Conservation (phyloP, 345 rosid species). For the Populus davidiana region DNA sequence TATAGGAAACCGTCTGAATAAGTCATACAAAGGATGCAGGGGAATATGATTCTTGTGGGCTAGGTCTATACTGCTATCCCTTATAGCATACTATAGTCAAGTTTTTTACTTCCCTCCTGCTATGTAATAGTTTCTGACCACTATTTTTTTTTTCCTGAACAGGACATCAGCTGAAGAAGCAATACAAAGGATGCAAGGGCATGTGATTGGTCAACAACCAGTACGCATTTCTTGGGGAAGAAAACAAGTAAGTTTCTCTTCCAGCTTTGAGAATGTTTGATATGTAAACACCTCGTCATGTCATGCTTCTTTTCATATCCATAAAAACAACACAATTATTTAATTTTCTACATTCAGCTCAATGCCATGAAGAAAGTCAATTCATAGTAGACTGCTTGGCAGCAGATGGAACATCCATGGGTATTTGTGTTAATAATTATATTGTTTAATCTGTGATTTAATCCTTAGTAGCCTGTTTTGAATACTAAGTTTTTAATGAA, state of each 20-base stretch:
- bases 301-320: constrained; percentile 7
- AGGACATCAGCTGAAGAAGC: constrained; percentile 95
- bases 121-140: not conserved
- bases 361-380: not conserved
- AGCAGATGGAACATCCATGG: not conserved
- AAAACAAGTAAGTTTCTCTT: constrained; percentile 57
- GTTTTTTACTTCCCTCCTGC: not conserved
- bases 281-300: not conserved
- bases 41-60: not conserved
- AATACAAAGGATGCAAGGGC: constrained; percentile 83
- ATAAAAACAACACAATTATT: not conserved
- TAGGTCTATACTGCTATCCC: no score
- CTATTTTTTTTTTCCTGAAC: not conserved
- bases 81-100: not conserved
- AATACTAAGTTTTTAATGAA: not conserved
- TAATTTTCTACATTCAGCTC: not conserved
- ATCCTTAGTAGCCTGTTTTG: not conserved
- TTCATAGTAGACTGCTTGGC: not conserved
- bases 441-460: not conserved
- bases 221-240: constrained; percentile 84
- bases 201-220: constrained; percentile 81
- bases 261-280: constrained; percentile 5
- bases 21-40: no score
- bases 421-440: not conserved
- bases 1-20: not conserved